Evolutionary conservation across 2,329 filamentous ascomycete species (phyloP).

Genomic region (Waltergamsia citrina): DNA sequence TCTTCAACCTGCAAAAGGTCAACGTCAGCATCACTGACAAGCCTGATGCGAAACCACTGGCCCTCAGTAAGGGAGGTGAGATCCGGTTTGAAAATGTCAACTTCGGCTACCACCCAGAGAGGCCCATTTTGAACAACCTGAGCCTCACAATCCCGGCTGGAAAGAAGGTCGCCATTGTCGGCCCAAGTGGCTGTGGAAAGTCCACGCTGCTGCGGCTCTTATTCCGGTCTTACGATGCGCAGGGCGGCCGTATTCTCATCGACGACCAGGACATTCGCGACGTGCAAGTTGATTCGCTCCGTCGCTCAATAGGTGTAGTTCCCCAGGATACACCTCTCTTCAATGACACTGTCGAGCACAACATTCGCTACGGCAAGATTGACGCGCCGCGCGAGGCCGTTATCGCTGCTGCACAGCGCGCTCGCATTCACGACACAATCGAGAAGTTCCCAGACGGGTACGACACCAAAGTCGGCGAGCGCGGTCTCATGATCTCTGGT

Average conservation of each 20-base stretch:
- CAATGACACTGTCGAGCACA: conserved; percentile 93
- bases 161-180: conserved; percentile 92
- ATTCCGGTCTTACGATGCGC: conserved; percentile 90
- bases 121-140: conserved; percentile 79
- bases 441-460: conserved; percentile 79
- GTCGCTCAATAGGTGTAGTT: conserved; percentile 84
- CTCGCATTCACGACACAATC: conserved; percentile 78
- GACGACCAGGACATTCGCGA: conserved; percentile 88
- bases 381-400: conserved; percentile 66
- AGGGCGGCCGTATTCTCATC: conserved; percentile 76
- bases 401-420: conserved; percentile 66
- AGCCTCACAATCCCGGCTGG: conserved; percentile 86
- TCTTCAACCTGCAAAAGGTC: conserved; percentile 96
- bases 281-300: conserved; percentile 72
- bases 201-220: conserved; percentile 84
- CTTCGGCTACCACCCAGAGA: conserved; percentile 82
- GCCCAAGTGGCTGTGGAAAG: conserved; percentile 92
- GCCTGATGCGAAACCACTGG: conserved; percentile 62
- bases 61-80: conserved; percentile 69
- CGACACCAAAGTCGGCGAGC: conserved; percentile 81
- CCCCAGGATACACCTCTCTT: conserved; percentile 96
- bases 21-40: conserved; percentile 79
- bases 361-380: conserved; percentile 86
- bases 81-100: conserved; percentile 92
- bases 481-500: conserved; percentile 93